A percentile compares a stretch with the other conserved stretches of the same genome.
Evolutionary conservation across 2,329 filamentous ascomycete genomes (phyloP).

Genomic region (Trichoderma lentiforme): DNA sequence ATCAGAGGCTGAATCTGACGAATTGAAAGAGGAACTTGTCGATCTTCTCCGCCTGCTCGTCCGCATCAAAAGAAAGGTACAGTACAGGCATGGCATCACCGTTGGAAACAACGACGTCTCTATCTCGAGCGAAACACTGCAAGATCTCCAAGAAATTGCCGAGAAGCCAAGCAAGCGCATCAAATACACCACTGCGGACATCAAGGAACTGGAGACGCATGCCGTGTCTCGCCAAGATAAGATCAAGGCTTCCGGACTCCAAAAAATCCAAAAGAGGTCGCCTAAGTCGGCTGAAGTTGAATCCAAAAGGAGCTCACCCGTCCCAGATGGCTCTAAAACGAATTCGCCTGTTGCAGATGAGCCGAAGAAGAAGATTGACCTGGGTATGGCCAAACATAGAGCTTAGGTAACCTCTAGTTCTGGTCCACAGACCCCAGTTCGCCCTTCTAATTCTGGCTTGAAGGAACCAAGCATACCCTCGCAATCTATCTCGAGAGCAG

Average conservation of each 20-base stretch:
- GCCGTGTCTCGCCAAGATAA: constrained; percentile 1
- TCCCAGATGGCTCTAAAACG: background rate
- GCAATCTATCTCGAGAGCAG: background rate
- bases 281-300: background rate
- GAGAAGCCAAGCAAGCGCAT: constrained; percentile 17
- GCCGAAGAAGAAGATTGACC: background rate
- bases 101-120: background rate
- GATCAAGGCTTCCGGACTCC: constrained; percentile 11
- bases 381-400: background rate
- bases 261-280: background rate
- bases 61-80: constrained; percentile 25
- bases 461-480: background rate
- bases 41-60: constrained; percentile 24
- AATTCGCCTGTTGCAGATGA: background rate
- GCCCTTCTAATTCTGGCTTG: background rate
- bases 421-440: background rate
- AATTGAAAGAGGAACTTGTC: constrained; percentile 24
- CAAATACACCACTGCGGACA: constrained; percentile 18
- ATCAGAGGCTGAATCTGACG: constrained; percentile 23
- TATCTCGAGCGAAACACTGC: constrained; percentile 3
- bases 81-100: constrained; percentile 1
- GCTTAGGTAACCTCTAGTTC: background rate
- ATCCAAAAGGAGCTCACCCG: background rate
- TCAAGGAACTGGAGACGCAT: constrained; percentile 13
- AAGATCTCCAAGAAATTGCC: constrained; percentile 4